These are phyloP conservation scores for Aspergillus brunneoviolaceus DNA, from an alignment of 2,329 filamentous ascomycete genomes.

Conservation along the genomic window DNA sequence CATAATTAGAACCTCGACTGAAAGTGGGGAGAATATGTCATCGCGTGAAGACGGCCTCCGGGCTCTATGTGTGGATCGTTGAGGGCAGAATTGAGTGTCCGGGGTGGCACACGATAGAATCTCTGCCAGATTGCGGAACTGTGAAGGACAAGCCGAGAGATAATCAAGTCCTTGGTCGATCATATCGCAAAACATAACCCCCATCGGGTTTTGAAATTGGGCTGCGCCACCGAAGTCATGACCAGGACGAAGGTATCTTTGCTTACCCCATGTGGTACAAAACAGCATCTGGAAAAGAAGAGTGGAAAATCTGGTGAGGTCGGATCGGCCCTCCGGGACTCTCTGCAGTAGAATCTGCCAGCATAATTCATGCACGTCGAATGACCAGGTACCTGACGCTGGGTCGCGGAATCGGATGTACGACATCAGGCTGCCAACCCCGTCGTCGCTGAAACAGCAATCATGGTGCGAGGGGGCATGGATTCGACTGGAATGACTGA, in stretches of 20 bases:
- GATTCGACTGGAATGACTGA: too few relatives aligned
- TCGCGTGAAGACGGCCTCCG: background rate
- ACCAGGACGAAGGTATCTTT: background rate
- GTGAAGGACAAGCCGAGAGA: background rate
- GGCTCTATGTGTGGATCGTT: background rate
- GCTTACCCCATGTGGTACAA: background rate
- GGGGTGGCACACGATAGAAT: too few relatives aligned
- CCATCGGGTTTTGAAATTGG: slow-evolving; percentile 3
- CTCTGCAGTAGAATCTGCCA: slow-evolving; percentile 8
- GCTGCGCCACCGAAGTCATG: slow-evolving; percentile 8
- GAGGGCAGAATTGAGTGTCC: background rate
- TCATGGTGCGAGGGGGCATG: background rate
- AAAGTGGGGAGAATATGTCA: slow-evolving; percentile 1
- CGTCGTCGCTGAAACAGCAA: background rate
- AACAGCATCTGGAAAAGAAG: background rate
- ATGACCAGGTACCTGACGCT: background rate
- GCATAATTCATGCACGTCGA: slow-evolving; percentile 2
- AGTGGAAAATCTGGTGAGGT: background rate
- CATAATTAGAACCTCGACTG: background rate
- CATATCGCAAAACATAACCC: background rate
- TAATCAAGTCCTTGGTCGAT: background rate
- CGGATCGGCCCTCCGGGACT: background rate
- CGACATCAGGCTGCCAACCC: background rate
- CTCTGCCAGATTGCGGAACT: background rate
- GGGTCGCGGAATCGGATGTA: background rate